Percentiles rank a stretch among this genome's conserved stretches.
Conservation (phyloP, 2,329 filamentous ascomycete genomes). For the Aspergillus pseudotamarii region DNA sequence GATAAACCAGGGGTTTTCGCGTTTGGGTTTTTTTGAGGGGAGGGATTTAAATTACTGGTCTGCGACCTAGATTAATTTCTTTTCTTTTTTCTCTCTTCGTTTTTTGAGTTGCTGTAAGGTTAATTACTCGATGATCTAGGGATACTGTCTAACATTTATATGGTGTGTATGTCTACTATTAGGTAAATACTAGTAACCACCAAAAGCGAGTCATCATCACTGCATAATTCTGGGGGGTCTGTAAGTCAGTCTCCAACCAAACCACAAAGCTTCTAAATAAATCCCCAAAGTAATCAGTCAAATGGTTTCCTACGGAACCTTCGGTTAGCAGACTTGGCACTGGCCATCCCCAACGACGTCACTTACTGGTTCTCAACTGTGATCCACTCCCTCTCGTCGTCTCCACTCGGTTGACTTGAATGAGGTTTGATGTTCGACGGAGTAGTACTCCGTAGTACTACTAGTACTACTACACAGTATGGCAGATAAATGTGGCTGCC, state of each 20-base stretch:
- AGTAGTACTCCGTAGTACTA: too few species aligned
- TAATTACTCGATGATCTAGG: neutral
- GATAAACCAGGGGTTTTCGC: neutral
- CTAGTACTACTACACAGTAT: too few species aligned
- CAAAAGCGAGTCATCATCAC: neutral
- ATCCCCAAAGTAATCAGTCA: neutral
- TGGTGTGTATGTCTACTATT: neutral
- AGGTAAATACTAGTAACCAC: neutral
- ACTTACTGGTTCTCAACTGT: neutral
- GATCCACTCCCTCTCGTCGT: neutral
- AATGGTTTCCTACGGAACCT: constrained; percentile 2
- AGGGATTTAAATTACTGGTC: neutral
- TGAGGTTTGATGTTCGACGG: neutral
- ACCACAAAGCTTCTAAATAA: constrained; percentile 2
- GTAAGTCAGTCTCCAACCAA: neutral
- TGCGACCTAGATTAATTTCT: neutral
- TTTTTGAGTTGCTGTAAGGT: neutral
- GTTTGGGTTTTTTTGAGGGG: neutral
- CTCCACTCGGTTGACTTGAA: constrained; percentile 1
- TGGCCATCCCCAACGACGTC: neutral
- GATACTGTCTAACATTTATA: neutral
- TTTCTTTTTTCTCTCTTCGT: neutral
- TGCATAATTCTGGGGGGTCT: neutral
- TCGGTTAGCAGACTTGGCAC: constrained; percentile 3
- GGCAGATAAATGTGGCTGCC: neutral